Evolutionary conservation across 306 rosid genomes (phyloP).

Genomic region (Astragalus glycyphyllos): DNA sequence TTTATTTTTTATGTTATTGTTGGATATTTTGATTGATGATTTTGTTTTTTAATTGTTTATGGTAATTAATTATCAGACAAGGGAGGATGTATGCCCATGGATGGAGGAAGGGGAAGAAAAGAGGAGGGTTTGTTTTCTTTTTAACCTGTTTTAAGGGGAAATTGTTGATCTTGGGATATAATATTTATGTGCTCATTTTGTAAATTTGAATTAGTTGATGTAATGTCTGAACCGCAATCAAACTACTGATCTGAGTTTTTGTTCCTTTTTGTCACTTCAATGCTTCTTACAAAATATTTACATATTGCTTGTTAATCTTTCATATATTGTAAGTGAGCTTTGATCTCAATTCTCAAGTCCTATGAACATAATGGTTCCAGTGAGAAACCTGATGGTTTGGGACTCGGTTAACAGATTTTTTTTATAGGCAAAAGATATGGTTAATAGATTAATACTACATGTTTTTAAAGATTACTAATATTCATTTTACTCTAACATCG

Average conservation of each 20-base stretch:
- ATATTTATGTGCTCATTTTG: slow-evolving; percentile 29
- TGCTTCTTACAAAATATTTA: too few relatives aligned
- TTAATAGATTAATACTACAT: too few relatives aligned
- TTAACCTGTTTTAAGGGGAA: background rate
- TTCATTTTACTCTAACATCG: too few relatives aligned
- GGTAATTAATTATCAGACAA: slow-evolving; percentile 10
- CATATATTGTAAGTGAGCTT: too few relatives aligned
- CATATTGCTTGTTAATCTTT: too few relatives aligned
- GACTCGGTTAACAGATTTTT: too few relatives aligned
- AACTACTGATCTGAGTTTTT: slow-evolving; percentile 37
- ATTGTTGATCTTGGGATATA: slow-evolving; percentile 14
- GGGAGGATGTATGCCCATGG: background rate
- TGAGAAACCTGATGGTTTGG: too few relatives aligned
- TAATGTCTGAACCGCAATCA: slow-evolving; percentile 28
- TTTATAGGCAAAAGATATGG: too few relatives aligned
- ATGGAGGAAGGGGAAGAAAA: background rate
- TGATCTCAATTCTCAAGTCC: too few relatives aligned
- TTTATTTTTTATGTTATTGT: background rate
- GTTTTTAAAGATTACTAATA: too few relatives aligned
- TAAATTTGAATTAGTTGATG: slow-evolving; percentile 35
- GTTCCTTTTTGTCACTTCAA: background rate
- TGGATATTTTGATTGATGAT: background rate
- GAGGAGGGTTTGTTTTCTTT: background rate
- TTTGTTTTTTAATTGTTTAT: background rate
- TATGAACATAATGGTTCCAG: too few relatives aligned